Conservation (phyloP, 2,329 filamentous ascomycete genomes). For the Talaromyces atroroseus region DNA sequence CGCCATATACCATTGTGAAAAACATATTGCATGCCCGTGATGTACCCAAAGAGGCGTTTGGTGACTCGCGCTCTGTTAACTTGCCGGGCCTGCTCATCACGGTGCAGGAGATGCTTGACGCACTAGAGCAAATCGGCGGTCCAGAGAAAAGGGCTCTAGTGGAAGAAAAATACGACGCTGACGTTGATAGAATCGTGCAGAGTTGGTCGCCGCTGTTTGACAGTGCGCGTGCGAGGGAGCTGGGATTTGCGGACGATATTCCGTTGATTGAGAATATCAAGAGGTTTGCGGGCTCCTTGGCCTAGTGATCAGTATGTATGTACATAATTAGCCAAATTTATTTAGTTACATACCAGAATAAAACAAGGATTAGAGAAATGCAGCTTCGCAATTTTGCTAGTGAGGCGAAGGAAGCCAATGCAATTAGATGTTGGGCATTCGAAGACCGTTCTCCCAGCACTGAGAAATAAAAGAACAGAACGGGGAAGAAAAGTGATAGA, state of each 20-base stretch:
- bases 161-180: conserved; percentile 51
- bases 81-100: conserved; percentile 53
- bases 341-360: neutral
- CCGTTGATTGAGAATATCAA: conserved; percentile 37
- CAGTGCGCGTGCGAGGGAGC: conserved; percentile 45
- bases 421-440: no score
- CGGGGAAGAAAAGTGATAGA: no score
- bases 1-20: conserved; percentile 49
- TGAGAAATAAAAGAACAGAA: no score
- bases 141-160: conserved; percentile 50
- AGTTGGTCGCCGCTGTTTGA: conserved; percentile 58
- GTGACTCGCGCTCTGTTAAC: conserved; percentile 49
- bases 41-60: conserved; percentile 48
- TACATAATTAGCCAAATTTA: neutral
- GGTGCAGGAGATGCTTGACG: conserved; percentile 57
- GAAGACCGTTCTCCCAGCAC: no score
- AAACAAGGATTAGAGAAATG: no score
- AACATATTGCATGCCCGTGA: conserved; percentile 51
- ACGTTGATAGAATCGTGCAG: conserved; percentile 53
- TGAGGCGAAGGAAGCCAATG: no score
- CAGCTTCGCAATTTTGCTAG: no score
- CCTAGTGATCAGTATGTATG: conserved; percentile 17
- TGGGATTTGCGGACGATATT: conserved; percentile 43
- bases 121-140: conserved; percentile 52
- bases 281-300: conserved; percentile 32